Base-by-base conservation (phyloP, 2,329 filamentous ascomycete genomes). In the Periconia sp. region DNA sequence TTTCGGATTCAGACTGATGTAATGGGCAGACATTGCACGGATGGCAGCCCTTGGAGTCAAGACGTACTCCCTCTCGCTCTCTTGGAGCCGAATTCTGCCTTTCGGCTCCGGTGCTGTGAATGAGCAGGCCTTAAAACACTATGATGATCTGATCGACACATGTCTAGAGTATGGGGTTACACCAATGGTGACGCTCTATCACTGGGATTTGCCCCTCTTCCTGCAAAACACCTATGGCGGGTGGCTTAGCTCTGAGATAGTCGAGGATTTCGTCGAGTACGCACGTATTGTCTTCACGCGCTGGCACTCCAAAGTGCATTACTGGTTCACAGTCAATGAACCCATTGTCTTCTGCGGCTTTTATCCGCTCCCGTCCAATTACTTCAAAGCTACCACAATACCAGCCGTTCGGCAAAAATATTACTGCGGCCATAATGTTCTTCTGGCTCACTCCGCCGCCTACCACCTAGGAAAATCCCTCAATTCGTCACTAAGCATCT, bases 81-180 rank as follows among this genome's bases (percentile, higher is more conserved):
- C 75, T 0, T 80, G 76, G 77, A 64, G 71, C 1, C 69, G 77
- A 0, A 75, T 79, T 36, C 60, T 79, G 10, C 77, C 77, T 0
- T 79, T 79, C 40, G 74, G 71, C 3, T 48, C 67, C 0, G 66
- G 70, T 0, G 67, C 67, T 1, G 63, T 80, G 43, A 80, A 79
- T 39, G 60, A 75, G 40, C 56, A 71, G 23, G 77, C 67, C 0
- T 57, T 80, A 12, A 59, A 67, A 3, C 77, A 79, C 43, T 79
- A 79, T 45, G 68, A 78, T 23, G 73, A 78, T 41, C 47, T 79
- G 9, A 77, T 79, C 32, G 61, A 75, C 21, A 69, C 66, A 10
- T 65, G 70, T 15, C 53, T 78, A 0, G 59, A 73, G 25, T 66
- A 72, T 5, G 73, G 73, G 4, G 71, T 79, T 42, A 61, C 62